A percentile compares a stretch with the other conserved stretches of the same genome.
phyloP scores from a whole-genome alignment of 164 flowering plant genomes.

The Vitis cinerea region DNA sequence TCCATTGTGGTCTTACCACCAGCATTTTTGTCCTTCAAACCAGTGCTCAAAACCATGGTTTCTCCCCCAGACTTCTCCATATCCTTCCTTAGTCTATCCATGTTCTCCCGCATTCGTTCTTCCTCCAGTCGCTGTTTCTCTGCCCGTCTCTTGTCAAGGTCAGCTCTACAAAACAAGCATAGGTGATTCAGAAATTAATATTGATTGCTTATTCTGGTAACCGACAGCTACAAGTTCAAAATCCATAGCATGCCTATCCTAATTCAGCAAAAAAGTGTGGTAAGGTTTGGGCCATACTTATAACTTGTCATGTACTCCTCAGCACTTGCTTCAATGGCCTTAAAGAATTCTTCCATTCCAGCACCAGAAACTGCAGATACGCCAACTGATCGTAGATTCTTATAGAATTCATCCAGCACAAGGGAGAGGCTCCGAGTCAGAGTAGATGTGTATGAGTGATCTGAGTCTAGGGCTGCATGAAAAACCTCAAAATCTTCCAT shows the following conservation, averaged over 20 bases:
- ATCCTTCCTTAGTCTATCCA: slow-evolving; percentile 87
- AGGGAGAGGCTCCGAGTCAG: slow-evolving; percentile 82
- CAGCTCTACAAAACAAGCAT: slow-evolving; percentile 53
- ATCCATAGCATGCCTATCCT: neutral
- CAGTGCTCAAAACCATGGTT: slow-evolving; percentile 78
- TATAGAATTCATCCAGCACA: slow-evolving; percentile 85
- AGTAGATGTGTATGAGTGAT: slow-evolving; percentile 66
- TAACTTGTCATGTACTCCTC: slow-evolving; percentile 91
- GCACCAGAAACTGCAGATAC: slow-evolving; percentile 91
- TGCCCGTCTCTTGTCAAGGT: slow-evolving; percentile 83
- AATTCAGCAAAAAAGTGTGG: neutral
- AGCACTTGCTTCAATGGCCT: slow-evolving; percentile 80
- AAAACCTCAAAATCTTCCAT: slow-evolving; percentile 95
- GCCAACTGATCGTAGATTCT: slow-evolving; percentile 79
- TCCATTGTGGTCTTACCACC: slow-evolving; percentile 21
- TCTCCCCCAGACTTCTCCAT: slow-evolving; percentile 76
- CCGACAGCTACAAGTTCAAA: neutral
- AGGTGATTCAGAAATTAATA: neutral
- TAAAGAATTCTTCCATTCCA: slow-evolving; percentile 85
- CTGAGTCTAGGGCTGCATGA: slow-evolving; percentile 74
- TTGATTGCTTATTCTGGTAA: too few relatives aligned
- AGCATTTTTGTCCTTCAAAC: slow-evolving; percentile 59
- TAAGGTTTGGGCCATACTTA: slow-evolving; percentile 42
- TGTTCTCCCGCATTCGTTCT: slow-evolving; percentile 60
- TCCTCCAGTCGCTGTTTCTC: slow-evolving; percentile 85